These are phyloP conservation scores for Podaxis pistillaris DNA, from an alignment of 768 basidiomycete genomes.

Conservation along the genomic window DNA sequence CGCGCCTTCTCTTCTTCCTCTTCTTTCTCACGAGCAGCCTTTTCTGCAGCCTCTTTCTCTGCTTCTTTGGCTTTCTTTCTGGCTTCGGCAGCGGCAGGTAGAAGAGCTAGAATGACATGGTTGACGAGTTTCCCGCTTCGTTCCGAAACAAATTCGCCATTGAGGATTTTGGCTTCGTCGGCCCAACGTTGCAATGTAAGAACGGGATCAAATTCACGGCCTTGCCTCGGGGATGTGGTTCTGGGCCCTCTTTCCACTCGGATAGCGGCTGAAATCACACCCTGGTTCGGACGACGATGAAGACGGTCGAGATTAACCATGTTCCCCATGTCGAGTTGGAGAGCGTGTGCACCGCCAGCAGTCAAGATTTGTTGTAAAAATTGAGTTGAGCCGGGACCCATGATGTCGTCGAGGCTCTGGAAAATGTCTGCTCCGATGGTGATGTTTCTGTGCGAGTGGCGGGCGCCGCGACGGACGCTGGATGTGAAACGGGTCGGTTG, in stretches of 20 bases:
- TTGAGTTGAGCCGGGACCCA: conserved; percentile 80
- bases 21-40: conserved; percentile 32
- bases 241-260: conserved; percentile 59
- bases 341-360: conserved; percentile 59
- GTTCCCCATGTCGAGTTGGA: conserved; percentile 75
- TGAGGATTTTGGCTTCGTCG: conserved; percentile 81
- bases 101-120: conserved; percentile 69
- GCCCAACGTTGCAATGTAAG: conserved; percentile 85
- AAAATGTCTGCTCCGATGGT: conserved; percentile 58
- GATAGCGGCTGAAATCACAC: conserved; percentile 51
- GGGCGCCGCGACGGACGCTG: conserved; percentile 45
- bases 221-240: conserved; percentile 39
- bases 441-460: conserved; percentile 57
- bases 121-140: conserved; percentile 65
- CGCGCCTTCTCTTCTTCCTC: conserved; percentile 31
- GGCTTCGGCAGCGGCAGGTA: conserved; percentile 78
- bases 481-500: conserved; percentile 40
- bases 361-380: conserved; percentile 81
- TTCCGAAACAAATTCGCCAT: conserved; percentile 70
- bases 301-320: conserved; percentile 60
- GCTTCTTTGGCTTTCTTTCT: conserved; percentile 53
- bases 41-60: conserved; percentile 51
- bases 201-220: conserved; percentile 72
- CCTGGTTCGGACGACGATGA: conserved; percentile 47
- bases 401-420: conserved; percentile 76